These are phyloP conservation scores for Phytophthora agathidicida DNA, from an alignment of 352 stramenopile genomes.

Conservation along the genomic window DNA sequence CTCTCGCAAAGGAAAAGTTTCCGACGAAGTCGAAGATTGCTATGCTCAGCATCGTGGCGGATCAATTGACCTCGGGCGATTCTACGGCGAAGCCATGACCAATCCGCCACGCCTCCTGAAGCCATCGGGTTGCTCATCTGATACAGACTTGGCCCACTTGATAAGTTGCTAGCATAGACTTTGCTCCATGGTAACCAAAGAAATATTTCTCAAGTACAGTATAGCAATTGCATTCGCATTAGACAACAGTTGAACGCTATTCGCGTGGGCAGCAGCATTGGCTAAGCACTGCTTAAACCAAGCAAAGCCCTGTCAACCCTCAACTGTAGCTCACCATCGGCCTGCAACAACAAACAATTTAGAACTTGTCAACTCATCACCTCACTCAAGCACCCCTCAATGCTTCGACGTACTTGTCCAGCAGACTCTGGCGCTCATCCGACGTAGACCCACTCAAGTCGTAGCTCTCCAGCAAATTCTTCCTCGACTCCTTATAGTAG, in stretches of 20 bases:
- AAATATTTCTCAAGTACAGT: too few relatives aligned
- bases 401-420: slow-evolving; percentile 45
- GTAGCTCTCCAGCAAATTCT: slow-evolving; percentile 44
- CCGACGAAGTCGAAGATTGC: not conserved
- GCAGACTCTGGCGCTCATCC: slow-evolving; percentile 70
- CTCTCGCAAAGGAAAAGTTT: slow-evolving; percentile 5
- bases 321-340: slow-evolving; percentile 42
- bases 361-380: not conserved
- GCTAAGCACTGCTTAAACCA: not conserved
- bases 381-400: not conserved
- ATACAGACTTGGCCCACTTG: too few relatives aligned
- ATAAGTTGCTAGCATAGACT: too few relatives aligned
- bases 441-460: slow-evolving; percentile 45
- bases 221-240: slow-evolving; percentile 16
- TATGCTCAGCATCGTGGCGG: slow-evolving; percentile 1
- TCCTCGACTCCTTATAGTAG: slow-evolving; percentile 77
- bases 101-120: too few relatives aligned
- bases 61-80: too few relatives aligned
- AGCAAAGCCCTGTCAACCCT: slow-evolving; percentile 2
- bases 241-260: slow-evolving; percentile 6
- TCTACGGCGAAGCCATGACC: too few relatives aligned
- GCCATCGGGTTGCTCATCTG: too few relatives aligned
- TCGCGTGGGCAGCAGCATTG: not conserved
- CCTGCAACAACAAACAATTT: slow-evolving; percentile 21
- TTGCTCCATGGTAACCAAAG: too few relatives aligned